Percentiles rank a stretch among this genome's conserved stretches.
Evolutionary conservation across 306 rosid species (phyloP).

Genomic region (Leucaena leucocephala): DNA sequence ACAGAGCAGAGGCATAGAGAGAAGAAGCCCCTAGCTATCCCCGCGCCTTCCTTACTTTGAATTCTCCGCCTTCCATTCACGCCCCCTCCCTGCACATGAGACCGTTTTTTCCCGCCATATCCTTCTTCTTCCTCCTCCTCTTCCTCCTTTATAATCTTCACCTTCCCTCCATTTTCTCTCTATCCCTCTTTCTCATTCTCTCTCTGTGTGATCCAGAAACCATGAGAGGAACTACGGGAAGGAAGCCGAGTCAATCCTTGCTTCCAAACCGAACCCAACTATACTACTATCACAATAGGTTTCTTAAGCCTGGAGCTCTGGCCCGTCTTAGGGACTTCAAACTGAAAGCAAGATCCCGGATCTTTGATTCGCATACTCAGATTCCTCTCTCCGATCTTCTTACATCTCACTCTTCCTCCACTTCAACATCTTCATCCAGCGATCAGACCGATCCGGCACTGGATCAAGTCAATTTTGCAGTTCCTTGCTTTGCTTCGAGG

Average conservation of each 20-base stretch:
- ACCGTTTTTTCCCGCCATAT: slow-evolving; percentile 4
- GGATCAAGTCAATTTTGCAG: neutral
- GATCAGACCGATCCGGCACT: neutral
- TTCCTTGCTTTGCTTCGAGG: slow-evolving; percentile 33
- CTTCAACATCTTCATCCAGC: neutral
- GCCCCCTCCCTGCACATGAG: neutral
- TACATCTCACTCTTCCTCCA: neutral
- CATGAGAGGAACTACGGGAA: neutral
- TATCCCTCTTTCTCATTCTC: no score
- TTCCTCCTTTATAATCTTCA: neutral
- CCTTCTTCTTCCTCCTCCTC: neutral
- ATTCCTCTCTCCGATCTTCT: neutral
- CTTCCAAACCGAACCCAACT: neutral
- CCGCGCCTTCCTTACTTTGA: slow-evolving; percentile 2
- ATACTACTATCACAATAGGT: neutral
- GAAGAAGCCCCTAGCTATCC: neutral
- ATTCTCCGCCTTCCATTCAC: neutral
- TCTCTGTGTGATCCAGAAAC: neutral
- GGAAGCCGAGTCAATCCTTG: neutral
- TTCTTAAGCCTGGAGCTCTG: slow-evolving; percentile 18
- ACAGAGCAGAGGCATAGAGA: no score
- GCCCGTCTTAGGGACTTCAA: slow-evolving; percentile 2
- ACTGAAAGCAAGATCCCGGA: neutral
- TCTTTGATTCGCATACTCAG: neutral
- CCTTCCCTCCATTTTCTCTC: neutral